Conservation (phyloP, 306 rosid species). For the Dalbergia cultrata region DNA sequence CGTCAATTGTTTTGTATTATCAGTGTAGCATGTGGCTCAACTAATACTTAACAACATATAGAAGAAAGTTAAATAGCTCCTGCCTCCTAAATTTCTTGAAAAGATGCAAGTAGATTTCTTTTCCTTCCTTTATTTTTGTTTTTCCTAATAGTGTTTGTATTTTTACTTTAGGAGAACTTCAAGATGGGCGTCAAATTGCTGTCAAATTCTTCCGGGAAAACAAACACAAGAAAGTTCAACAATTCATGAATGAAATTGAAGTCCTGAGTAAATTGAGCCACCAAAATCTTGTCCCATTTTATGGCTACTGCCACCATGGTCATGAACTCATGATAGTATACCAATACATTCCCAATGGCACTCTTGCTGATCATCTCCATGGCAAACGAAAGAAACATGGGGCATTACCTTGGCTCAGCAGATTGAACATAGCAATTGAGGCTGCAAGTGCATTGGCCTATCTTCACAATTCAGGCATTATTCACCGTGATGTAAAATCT, state of each 20-base stretch:
- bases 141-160: not conserved
- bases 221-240: constrained; percentile 7
- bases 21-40: no score
- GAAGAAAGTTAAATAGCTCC: no score
- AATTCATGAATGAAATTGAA: constrained; percentile 66
- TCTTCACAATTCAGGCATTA: constrained; percentile 69
- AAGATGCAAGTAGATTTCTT: no score
- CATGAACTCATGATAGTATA: constrained; percentile 66
- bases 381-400: constrained; percentile 37
- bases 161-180: not conserved
- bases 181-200: not conserved
- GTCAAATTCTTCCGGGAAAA: not conserved
- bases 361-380: constrained; percentile 24
- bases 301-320: constrained; percentile 65
- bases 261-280: constrained; percentile 59
- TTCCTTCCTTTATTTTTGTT: no score
- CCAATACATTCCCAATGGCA: constrained; percentile 64
- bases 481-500: constrained; percentile 71
- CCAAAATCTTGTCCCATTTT: constrained; percentile 63
- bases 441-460: constrained; percentile 65
- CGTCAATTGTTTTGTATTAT: no score
- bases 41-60: no score
- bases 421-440: constrained; percentile 71
- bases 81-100: no score
- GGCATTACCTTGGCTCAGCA: constrained; percentile 52